Base-by-base conservation (phyloP, 345 rosid species). In the Euphorbia tirucalli region DNA sequence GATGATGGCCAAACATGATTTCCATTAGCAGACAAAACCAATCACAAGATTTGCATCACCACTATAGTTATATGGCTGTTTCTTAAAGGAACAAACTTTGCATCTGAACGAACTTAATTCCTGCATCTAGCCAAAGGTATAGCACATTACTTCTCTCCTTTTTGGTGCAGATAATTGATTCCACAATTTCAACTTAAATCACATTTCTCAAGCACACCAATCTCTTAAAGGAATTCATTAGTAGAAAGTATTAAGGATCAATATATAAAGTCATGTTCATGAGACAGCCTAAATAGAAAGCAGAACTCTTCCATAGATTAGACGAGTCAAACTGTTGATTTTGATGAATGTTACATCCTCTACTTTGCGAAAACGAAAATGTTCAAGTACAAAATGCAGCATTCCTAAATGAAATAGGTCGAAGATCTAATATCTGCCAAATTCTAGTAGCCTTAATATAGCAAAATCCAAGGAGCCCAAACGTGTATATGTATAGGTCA, bases 121-220 rank as follows among this genome's bases (percentile, higher is more conserved):
- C 44, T 52, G 60, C 50, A 69, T 69, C 22, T 37, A 31, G 63
- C 50, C 18, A 37, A 41, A 14, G 31, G 18, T 24, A 69, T 56
- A 19, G 21, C n/a, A 6, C 10, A 3, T 19, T 27, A 21, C 24
- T 24, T 50, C 30, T 50, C 61, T 32, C 61, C 48, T 50, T n/a
- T 52, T 5, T 5, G 4, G 15, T 56, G 50, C 62, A n/a, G 31
- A 24, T 27, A 11, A 66, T 66, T 21, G n/a, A 31, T 32, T 7
- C 10, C 32, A 7, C 15, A n/a, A 15, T 43, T 43, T 65, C 24
- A 6, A 22, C 43, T 49, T 50, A 25, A 55, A 22, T 48, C 16
- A 15, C 49, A 56, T 43, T 22, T 24, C 27, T 56, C 61, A 69
- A 52, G 24, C 22, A 39, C 14, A 58, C 37, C 31, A 69, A 55